These are phyloP conservation scores for Barnettozyma wickerhamii DNA, from an alignment of 805 yeast genomes.

Conservation along the genomic window DNA sequence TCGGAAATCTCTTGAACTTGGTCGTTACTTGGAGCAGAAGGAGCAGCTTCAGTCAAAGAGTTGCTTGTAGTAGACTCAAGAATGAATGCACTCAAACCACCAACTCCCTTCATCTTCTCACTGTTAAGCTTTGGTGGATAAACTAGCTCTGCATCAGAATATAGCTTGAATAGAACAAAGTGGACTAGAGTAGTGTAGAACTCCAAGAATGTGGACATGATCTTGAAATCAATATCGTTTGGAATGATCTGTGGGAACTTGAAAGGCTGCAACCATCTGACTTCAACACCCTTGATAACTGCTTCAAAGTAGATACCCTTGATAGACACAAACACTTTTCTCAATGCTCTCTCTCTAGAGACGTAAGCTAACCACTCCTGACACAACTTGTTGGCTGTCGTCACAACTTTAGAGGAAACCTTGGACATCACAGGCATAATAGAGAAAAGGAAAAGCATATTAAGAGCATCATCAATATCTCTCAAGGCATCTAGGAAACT, in stretches of 20 bases:
- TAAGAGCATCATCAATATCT: slow-evolving; percentile 92
- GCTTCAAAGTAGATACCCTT: slow-evolving; percentile 98
- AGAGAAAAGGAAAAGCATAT: slow-evolving; percentile 91
- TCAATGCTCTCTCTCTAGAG: slow-evolving; percentile 74
- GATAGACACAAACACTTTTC: slow-evolving; percentile 91
- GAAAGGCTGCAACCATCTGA: slow-evolving; percentile 95
- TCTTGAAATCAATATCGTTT: slow-evolving; percentile 88
- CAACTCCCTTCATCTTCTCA: slow-evolving; percentile 71
- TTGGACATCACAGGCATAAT: slow-evolving; percentile 91
- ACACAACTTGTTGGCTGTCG: slow-evolving; percentile 80
- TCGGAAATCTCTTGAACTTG: slow-evolving; percentile 32
- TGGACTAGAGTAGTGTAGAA: slow-evolving; percentile 90
- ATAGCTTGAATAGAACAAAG: slow-evolving; percentile 80
- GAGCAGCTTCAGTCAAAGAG: slow-evolving; percentile 17
- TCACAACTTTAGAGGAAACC: slow-evolving; percentile 75
- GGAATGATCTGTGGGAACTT: slow-evolving; percentile 97
- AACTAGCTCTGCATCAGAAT: slow-evolving; percentile 77
- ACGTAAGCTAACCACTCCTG: slow-evolving; percentile 95
- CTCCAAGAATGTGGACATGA: slow-evolving; percentile 95
- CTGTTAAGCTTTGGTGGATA: slow-evolving; percentile 86
- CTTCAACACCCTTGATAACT: slow-evolving; percentile 81
- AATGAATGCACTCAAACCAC: slow-evolving; percentile 83
- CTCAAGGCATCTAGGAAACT: slow-evolving; percentile 87
- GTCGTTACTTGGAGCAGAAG: slow-evolving; percentile 25
- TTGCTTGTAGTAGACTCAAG: slow-evolving; percentile 45